Evolutionary conservation across 495 filamentous ascomycete species (phyloP), one percentile per base, ranked within the genome.

Genomic region (Lophiotrema nucula): DNA sequence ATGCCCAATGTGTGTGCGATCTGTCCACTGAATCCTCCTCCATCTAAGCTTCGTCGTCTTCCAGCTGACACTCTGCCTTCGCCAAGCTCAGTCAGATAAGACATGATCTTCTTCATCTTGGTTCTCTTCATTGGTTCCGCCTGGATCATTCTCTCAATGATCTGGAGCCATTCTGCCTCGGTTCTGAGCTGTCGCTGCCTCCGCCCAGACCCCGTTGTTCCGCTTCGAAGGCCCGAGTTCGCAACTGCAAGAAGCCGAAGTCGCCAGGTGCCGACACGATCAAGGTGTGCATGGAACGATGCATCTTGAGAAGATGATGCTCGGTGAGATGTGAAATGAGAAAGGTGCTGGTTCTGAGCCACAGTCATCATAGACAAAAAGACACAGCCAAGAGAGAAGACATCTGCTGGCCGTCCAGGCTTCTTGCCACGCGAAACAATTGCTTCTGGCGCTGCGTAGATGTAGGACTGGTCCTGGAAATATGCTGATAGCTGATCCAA

Each of bases 211-310:
- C 52, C 51, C 16, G 45, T 46, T 24, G 46, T 27, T 2, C 58
- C 58, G 28, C 56, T 56, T 19, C 58, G 58, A 11, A 55, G 56
- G 21, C 48, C 51, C 11, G 51, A 45, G n/a, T 25, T 62, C 2
- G 47, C 43, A 10, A 41, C 41, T 8, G 57, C 53, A 25, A 44
- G 43, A n/a, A 69, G 56, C 3, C 63, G 58, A 38, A 28, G 49
- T 24, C 67, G 58, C 60, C 60, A 69, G 19, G 21, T 56, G 5
- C 31, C 45, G n/a, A 69, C 67, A 1, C 60, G 61, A 23, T 65
- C 64, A 0, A 65, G 49, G 41, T 70, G 60, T 4, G 58, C 65
- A 37, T 70, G 67, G 60, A 70, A 70, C 25, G 58, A 64, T 11
- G 61, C 58, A 53, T 69, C 59, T 2, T 57, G 54, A 8, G 67